A percentile compares a stretch with the other conserved stretches of the same genome.
These are phyloP conservation scores for Talaromyces sp. DNA, from an alignment of 2,329 filamentous ascomycete genomes.

Conservation along the genomic window DNA sequence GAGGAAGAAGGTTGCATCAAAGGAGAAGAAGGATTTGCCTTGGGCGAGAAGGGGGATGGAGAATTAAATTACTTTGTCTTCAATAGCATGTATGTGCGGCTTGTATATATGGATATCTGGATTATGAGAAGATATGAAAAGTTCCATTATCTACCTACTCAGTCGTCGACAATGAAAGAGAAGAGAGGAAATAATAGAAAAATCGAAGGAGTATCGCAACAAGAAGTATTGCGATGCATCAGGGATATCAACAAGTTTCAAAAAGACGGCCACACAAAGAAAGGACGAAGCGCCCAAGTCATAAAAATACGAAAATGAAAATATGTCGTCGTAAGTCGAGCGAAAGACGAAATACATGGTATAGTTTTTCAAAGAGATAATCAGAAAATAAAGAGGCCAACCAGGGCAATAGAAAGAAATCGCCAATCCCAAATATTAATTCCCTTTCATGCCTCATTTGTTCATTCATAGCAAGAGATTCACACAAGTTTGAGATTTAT, in stretches of 20 bases:
- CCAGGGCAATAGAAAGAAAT: constrained; percentile 5
- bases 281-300: constrained; percentile 11
- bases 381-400: constrained; percentile 2
- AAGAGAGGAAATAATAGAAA: background rate
- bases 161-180: constrained; percentile 14
- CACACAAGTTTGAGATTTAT: background rate
- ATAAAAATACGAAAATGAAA: constrained; percentile 1
- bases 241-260: constrained; percentile 15
- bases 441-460: constrained; percentile 13
- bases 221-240: constrained; percentile 14
- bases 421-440: constrained; percentile 14
- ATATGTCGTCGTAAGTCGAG: background rate
- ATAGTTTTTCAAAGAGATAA: constrained; percentile 2
- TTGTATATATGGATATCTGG: background rate
- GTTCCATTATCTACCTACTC: constrained; percentile 14
- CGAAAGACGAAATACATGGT: constrained; percentile 3
- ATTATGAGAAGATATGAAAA: constrained; percentile 5
- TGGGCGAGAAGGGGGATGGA: constrained; percentile 44
- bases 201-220: constrained; percentile 19
- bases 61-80: background rate
- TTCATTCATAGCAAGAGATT: constrained; percentile 4
- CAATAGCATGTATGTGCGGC: background rate
- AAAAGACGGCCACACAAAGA: constrained; percentile 11
- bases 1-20: constrained; percentile 81
- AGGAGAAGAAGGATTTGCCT: constrained; percentile 77